phyloP scores from a whole-genome alignment of 495 filamentous ascomycete species.

The Penicillium verhagenii region DNA sequence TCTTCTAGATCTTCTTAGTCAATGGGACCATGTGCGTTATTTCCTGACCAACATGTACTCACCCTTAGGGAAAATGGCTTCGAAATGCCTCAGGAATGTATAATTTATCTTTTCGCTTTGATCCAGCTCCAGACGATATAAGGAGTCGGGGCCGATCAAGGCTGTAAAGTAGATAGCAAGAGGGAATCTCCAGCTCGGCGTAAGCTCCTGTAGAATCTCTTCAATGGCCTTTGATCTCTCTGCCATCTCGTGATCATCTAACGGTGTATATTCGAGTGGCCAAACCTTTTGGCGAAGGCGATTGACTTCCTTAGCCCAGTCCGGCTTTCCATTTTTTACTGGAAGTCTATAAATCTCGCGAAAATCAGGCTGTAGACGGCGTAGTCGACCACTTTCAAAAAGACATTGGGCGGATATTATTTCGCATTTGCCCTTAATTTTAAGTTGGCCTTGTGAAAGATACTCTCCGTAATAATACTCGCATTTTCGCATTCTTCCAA shows the following conservation, averaged over 20 bases:
- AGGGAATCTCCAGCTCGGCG: conserved; percentile 2
- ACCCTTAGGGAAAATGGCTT: too few species aligned
- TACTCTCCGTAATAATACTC: conserved; percentile 36
- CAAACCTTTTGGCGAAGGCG: conserved; percentile 2
- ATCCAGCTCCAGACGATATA: too few species aligned
- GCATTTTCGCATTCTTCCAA: conserved; percentile 7
- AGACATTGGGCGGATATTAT: conserved; percentile 1
- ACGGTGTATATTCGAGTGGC: neutral
- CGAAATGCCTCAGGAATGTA: too few species aligned
- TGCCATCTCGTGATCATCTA: neutral
- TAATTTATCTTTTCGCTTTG: neutral
- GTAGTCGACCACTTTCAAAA: conserved; percentile 4
- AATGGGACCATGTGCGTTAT: too few species aligned
- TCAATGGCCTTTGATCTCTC: neutral
- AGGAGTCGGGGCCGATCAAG: neutral
- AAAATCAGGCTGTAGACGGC: conserved; percentile 7
- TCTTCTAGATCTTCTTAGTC: too few species aligned
- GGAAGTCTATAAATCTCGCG: neutral
- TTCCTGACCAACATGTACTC: too few species aligned
- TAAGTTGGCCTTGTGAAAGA: conserved; percentile 34
- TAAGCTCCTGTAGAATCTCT: neutral
- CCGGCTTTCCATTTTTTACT: neutral
- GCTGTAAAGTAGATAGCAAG: conserved; percentile 6
- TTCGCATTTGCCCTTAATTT: conserved; percentile 22
- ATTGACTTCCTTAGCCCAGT: conserved; percentile 3